Conservation (phyloP, 1,284 basidiomycete species). For the Somion occarium region DNA sequence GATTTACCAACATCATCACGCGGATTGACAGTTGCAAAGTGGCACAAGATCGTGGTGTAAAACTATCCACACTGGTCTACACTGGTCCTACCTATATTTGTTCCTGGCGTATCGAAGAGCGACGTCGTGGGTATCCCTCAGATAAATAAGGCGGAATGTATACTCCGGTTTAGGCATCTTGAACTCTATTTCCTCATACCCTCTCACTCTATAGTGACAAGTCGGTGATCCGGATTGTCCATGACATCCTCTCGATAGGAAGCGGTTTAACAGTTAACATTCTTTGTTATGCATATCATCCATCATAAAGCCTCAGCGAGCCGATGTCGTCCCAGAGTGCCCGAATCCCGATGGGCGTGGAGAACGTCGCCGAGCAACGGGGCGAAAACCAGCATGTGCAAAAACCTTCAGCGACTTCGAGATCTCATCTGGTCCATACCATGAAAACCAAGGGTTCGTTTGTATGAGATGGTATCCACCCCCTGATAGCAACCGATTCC, state of each 20-base stretch:
- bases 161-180: too few species aligned
- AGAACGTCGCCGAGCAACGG: neutral
- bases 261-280: neutral
- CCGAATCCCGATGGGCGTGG: neutral
- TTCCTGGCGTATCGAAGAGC: neutral
- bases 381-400: neutral
- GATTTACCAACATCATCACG: neutral
- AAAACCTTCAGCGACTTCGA: neutral
- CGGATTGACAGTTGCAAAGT: neutral
- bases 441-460: neutral
- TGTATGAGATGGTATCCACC: slow-evolving; percentile 1
- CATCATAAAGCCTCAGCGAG: neutral
- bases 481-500: slow-evolving; percentile 1
- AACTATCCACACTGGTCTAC: neutral
- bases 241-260: neutral
- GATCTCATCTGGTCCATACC: slow-evolving; percentile 1
- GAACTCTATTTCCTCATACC: neutral
- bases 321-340: slow-evolving; percentile 1
- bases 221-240: neutral
- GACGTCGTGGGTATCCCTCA: too few species aligned
- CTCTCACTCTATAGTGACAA: neutral
- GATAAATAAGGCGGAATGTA: too few species aligned
- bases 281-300: neutral
- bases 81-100: neutral
- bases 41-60: neutral